Base-by-base conservation (phyloP, 2,329 filamentous ascomycete species). In the Xylariaceae sp. region DNA sequence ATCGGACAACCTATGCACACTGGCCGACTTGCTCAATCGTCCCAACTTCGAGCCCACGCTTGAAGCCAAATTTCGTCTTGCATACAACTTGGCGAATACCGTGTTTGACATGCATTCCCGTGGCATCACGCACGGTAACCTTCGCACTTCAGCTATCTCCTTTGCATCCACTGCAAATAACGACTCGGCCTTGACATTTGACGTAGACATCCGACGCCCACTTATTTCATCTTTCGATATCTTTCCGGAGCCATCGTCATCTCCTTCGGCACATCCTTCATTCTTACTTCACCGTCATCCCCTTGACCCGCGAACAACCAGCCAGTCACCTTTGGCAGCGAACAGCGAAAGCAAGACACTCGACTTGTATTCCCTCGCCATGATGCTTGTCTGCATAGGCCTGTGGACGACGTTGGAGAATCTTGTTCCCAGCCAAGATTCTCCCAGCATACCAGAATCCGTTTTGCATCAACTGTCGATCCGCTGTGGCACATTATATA, bases 61-160 rank as follows among this genome's bases (percentile, higher is more conserved):
- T 1, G 87, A 92, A 65, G 82, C 84, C 47, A 87, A 88, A 56
- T 91, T 89, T 58, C 77, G 83, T 12, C 72, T 92, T 40, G 86
- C 86, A 3, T 76, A 85, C 42, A 87, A 88, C 53, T 71, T 91
- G 3, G 79, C 80, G 23, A 83, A 83, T 52, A 86, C 85, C 3
- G 75, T 91, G 25, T 87, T 86, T 57, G 83, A 86, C 53, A 72
- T 91, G 63, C 86, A 91, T 59, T 75, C 77, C 2, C 75, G 83
- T 33, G 79, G 81, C 12, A 78, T 89, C 42, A 77, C 76, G 1
- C 87, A 91, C 62, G 84, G 86, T 4, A 84, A 86, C 55, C 75
- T 92, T 22, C 71, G 77, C 38, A 81, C 82, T 53, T 76, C 73
- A 33, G 87, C 84, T 48, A 74, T 91, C 14, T 76, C 85, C 0